phyloP scores from a whole-genome alignment of 2,329 filamentous ascomycete species.

The Apiospora koreana region DNA sequence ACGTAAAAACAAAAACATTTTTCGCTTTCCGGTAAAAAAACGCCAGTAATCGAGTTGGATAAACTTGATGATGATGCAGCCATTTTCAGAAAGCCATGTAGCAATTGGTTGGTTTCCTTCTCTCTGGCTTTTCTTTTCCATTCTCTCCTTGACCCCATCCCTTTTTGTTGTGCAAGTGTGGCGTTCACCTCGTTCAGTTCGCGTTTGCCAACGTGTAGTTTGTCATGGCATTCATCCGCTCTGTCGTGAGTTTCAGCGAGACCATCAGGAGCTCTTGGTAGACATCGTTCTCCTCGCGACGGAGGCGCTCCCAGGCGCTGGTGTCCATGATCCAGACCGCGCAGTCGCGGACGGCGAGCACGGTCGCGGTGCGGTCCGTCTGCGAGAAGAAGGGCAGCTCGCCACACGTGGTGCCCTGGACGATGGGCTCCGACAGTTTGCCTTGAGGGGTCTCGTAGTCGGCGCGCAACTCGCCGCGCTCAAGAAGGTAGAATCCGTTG shows the following conservation, averaged over 20 bases:
- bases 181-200: conserved; percentile 4
- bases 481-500: conserved; percentile 85
- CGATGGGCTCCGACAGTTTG: conserved; percentile 84
- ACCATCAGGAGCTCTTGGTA: conserved; percentile 83
- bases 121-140: too few relatives aligned
- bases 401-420: conserved; percentile 91
- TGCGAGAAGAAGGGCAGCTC: conserved; percentile 96
- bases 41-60: background rate
- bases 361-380: conserved; percentile 83
- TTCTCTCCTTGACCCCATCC: background rate
- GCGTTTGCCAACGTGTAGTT: conserved; percentile 35
- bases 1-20: background rate
- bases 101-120: background rate
- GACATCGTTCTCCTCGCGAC: conserved; percentile 72
- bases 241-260: conserved; percentile 89
- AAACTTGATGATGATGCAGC: background rate
- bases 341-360: conserved; percentile 78
- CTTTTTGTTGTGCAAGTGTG: background rate
- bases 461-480: conserved; percentile 83
- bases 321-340: conserved; percentile 80
- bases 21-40: conserved; percentile 2
- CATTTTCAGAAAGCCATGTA: background rate
- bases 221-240: conserved; percentile 78
- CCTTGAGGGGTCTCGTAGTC: conserved; percentile 93
- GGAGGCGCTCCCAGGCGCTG: conserved; percentile 71